Percentiles rank a stretch among this genome's conserved stretches.
Evolutionary conservation across 345 rosid species (phyloP).

Genomic region (Cardamine resedifolia): DNA sequence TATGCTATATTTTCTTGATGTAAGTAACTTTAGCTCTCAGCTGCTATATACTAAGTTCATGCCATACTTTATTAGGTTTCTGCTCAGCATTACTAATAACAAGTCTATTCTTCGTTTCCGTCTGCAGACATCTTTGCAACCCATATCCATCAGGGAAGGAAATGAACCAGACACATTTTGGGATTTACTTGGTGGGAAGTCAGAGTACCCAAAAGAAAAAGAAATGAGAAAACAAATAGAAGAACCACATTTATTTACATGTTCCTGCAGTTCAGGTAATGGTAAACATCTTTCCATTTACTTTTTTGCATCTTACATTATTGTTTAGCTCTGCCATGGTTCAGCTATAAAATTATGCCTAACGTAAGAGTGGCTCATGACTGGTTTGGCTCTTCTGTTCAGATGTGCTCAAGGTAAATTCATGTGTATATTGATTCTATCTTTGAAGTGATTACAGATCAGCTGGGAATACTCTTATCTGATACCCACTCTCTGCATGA

Average conservation of each 20-base stretch:
- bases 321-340: constrained; percentile 45
- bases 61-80: not conserved
- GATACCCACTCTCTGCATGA: not conserved
- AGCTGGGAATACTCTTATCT: not conserved
- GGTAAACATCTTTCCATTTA: constrained; percentile 37
- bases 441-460: constrained; percentile 12
- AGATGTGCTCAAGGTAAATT: constrained; percentile 77
- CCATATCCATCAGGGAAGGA: constrained; percentile 71
- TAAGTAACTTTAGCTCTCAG: constrained; percentile 36
- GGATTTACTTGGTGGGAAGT: constrained; percentile 76
- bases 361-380: constrained; percentile 45
- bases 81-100: not conserved
- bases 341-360: constrained; percentile 54
- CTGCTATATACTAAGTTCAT: not conserved
- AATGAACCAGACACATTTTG: constrained; percentile 79
- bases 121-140: constrained; percentile 73
- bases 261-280: constrained; percentile 53
- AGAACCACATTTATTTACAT: constrained; percentile 64
- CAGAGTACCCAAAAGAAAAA: constrained; percentile 72
- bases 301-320: constrained; percentile 33
- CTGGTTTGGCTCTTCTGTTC: constrained; percentile 46
- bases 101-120: constrained; percentile 16
- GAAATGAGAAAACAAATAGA: constrained; percentile 46
- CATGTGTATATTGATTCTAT: constrained; percentile 12
- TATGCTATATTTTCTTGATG: constrained; percentile 71